These are phyloP conservation scores for Lactifluus rugatus DNA, from an alignment of 768 basidiomycete genomes.

Conservation along the genomic window DNA sequence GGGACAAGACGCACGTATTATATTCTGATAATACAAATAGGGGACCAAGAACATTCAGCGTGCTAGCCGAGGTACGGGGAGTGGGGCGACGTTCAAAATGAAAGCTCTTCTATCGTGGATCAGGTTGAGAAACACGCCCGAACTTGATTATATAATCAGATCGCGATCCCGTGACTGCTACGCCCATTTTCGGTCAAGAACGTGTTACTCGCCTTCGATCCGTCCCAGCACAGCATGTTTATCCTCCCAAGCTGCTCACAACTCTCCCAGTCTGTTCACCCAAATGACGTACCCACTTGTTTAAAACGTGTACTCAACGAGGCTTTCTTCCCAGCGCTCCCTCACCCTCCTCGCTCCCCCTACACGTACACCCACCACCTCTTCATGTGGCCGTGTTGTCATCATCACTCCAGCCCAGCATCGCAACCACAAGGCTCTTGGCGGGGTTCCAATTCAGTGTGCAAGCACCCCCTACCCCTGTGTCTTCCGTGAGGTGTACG, in stretches of 20 bases:
- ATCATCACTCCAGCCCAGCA: too few species aligned
- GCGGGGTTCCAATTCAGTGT: too few species aligned
- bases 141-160: slow-evolving; percentile 11
- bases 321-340: not conserved
- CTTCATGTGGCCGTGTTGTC: too few species aligned
- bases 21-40: not conserved
- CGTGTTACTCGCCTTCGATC: slow-evolving; percentile 6
- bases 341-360: not conserved
- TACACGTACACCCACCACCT: not conserved
- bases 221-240: slow-evolving; percentile 14
- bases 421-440: too few species aligned
- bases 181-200: not conserved
- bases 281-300: slow-evolving; percentile 4
- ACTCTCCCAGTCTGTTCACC: not conserved
- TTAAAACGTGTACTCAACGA: not conserved
- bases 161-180: slow-evolving; percentile 15
- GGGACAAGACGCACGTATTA: slow-evolving; percentile 1
- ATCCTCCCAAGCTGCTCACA: not conserved
- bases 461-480: not conserved
- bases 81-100: not conserved
- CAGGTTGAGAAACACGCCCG: not conserved
- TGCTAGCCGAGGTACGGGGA: not conserved
- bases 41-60: slow-evolving; percentile 1
- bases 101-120: not conserved
- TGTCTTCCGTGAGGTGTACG: slow-evolving; percentile 2